Percentiles rank a stretch among this genome's conserved stretches.
phyloP scores from a whole-genome alignment of 2,329 filamentous ascomycete species.

The Thermoascus crustaceus region DNA sequence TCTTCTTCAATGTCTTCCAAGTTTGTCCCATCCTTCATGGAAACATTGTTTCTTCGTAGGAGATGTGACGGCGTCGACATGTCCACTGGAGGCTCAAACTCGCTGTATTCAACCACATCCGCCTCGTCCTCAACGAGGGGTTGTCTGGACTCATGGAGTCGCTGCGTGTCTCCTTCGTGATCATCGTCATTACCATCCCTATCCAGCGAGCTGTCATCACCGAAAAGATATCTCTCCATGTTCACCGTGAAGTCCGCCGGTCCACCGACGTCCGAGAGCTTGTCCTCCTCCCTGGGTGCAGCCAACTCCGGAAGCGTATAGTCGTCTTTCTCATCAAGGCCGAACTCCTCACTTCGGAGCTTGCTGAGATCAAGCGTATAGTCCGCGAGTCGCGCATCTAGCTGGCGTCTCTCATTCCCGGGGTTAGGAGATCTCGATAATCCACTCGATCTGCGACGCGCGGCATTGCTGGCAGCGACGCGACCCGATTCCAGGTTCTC shows the following conservation, averaged over 20 bases:
- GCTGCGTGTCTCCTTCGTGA: not conserved
- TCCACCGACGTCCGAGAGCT: constrained; percentile 31
- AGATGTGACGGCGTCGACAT: constrained; percentile 38
- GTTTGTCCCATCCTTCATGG: constrained; percentile 24
- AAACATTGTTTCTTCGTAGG: constrained; percentile 20
- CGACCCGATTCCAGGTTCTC: too few species aligned
- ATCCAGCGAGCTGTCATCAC: constrained; percentile 14
- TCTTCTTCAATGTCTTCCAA: constrained; percentile 32
- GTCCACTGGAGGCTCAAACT: constrained; percentile 35
- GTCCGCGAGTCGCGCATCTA: constrained; percentile 33
- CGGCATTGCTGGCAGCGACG: too few species aligned
- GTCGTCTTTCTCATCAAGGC: constrained; percentile 16
- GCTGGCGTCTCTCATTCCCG: constrained; percentile 12
- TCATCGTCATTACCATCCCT: constrained; percentile 11
- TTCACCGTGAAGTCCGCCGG: constrained; percentile 37
- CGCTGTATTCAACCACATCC: constrained; percentile 31
- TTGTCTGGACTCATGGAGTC: not conserved
- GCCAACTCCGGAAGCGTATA: constrained; percentile 19
- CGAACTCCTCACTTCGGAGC: constrained; percentile 22
- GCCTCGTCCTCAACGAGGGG: constrained; percentile 5
- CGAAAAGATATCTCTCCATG: constrained; percentile 32
- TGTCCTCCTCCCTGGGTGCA: constrained; percentile 18
- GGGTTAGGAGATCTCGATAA: too few species aligned
- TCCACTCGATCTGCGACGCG: too few species aligned
- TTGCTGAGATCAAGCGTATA: constrained; percentile 34